phyloP scores from a whole-genome alignment of 148 eudicot species.

The Cornus controversa region DNA sequence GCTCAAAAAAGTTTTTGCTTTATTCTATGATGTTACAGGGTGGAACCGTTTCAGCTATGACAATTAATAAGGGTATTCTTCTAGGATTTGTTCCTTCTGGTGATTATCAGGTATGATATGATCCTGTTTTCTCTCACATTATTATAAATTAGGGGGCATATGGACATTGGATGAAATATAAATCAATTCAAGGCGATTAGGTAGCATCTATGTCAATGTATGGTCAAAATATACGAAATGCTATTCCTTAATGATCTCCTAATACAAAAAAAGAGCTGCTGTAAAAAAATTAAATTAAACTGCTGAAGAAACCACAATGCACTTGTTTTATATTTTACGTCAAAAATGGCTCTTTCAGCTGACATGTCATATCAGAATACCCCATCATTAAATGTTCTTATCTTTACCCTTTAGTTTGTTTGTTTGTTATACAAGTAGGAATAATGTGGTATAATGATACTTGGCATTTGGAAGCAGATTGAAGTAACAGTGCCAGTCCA shows the following conservation, averaged over 20 bases:
- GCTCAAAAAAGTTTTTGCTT: background rate
- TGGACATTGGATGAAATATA: background rate
- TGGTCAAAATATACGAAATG: background rate
- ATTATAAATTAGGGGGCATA: background rate
- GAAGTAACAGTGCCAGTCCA: background rate
- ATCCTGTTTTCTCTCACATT: slow-evolving; percentile 1
- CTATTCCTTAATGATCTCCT: background rate
- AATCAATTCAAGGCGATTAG: background rate
- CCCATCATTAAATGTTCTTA: background rate
- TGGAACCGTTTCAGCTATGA: slow-evolving; percentile 94
- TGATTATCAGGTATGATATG: slow-evolving; percentile 66
- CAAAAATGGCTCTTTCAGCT: background rate
- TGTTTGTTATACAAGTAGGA: background rate
- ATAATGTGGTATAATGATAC: background rate
- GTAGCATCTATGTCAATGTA: background rate
- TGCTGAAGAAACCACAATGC: background rate
- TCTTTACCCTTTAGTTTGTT: background rate
- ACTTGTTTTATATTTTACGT: background rate
- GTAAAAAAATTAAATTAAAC: background rate
- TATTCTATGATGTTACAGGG: slow-evolving; percentile 51
- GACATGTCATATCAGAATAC: background rate
- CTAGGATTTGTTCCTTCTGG: slow-evolving; percentile 94
- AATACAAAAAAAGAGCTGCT: too few species aligned
- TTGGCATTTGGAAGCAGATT: background rate
- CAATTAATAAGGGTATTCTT: slow-evolving; percentile 81